Evolutionary conservation across 1,284 basidiomycete species (phyloP).

Genomic region (Trichosporon faecale): DNA sequence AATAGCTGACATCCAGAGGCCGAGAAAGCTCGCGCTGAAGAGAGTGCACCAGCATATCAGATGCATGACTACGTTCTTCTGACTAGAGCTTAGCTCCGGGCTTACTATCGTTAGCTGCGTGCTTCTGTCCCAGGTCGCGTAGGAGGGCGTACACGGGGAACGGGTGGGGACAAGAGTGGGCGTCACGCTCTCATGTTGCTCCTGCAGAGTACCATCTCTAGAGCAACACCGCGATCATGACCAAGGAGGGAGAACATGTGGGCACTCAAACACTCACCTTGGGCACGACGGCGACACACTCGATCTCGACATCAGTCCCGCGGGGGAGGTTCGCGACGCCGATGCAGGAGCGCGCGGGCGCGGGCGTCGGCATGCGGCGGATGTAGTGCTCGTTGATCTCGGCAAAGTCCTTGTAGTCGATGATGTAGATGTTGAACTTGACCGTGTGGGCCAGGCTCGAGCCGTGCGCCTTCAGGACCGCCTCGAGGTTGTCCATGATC

Average conservation of each 20-base stretch:
- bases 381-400: conserved; percentile 35
- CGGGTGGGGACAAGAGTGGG: too few species aligned
- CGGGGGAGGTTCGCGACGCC: conserved; percentile 61
- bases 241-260: background rate
- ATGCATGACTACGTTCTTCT: background rate
- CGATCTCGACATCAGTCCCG: conserved; percentile 64
- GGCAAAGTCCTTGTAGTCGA: conserved; percentile 35
- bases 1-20: too few species aligned
- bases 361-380: conserved; percentile 48
- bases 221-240: background rate
- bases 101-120: background rate
- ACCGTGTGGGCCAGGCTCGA: conserved; percentile 60
- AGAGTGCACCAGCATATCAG: background rate
- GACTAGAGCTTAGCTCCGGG: background rate
- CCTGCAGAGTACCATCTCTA: too few species aligned
- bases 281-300: conserved; percentile 46
- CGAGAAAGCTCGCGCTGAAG: too few species aligned
- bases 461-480: conserved; percentile 62
- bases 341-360: conserved; percentile 65
- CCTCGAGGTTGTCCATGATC: conserved; percentile 61
- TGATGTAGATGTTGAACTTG: conserved; percentile 60
- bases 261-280: background rate
- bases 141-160: too few species aligned
- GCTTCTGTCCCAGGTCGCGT: background rate
- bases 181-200: too few species aligned